Conservation (phyloP, 208 protist genomes). For the Acanthamoeba culbertsoni region DNA sequence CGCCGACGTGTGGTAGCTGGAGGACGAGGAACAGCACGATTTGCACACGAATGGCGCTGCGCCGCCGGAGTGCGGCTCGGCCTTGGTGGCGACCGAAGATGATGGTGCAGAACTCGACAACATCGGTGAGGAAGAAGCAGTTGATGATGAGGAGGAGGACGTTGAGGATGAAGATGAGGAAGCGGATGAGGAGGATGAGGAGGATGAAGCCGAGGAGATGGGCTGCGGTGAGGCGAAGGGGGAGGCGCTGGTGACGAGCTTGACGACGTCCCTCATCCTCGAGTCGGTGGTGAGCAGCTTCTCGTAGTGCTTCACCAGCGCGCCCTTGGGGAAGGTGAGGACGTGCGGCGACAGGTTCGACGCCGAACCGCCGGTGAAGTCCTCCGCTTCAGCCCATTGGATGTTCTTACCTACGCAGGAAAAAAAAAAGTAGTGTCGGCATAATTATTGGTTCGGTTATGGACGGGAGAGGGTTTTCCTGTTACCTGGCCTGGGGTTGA, state of each 20-base stretch:
- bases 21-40: background rate
- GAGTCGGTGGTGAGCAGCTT: background rate
- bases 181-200: background rate
- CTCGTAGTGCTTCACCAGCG: conserved; percentile 34
- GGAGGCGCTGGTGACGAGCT: background rate
- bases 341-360: background rate
- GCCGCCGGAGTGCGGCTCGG: background rate
- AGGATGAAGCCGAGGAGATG: background rate
- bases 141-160: background rate
- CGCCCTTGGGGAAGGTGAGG: background rate
- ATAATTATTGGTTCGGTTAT: too few species aligned
- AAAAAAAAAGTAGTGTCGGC: too few species aligned
- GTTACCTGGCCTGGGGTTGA: background rate
- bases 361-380: background rate
- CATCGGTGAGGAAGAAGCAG: background rate
- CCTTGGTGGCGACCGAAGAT: too few species aligned
- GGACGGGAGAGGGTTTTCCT: too few species aligned
- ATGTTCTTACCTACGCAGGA: background rate
- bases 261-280: background rate
- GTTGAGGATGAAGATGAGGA: background rate
- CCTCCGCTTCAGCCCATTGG: background rate
- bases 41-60: background rate
- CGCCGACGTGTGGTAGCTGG: background rate
- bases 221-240: background rate
- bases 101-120: background rate